phyloP scores from a whole-genome alignment of 2,329 filamentous ascomycete species.

The Exophiala sp. region DNA sequence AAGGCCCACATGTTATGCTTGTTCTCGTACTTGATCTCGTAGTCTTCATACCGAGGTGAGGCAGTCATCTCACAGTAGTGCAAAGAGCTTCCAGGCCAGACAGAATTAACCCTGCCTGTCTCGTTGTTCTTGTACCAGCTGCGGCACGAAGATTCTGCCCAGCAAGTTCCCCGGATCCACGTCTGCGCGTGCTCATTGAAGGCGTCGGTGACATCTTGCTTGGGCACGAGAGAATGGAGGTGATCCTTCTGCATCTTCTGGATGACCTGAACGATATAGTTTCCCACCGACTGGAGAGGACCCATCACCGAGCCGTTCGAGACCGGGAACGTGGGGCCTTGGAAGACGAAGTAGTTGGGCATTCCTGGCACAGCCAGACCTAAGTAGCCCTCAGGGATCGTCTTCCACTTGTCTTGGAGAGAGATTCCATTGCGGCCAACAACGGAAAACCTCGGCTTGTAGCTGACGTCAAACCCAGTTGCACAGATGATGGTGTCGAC shows the following conservation, averaged over 20 bases:
- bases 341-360: slow-evolving; percentile 24
- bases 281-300: slow-evolving; percentile 37
- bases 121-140: slow-evolving; percentile 43
- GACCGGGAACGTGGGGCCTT: slow-evolving; percentile 36
- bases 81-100: slow-evolving; percentile 50
- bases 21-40: slow-evolving; percentile 36
- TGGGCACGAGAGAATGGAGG: slow-evolving; percentile 38
- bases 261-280: slow-evolving; percentile 39
- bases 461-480: slow-evolving; percentile 41
- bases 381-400: slow-evolving; percentile 26
- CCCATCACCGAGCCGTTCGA: slow-evolving; percentile 45
- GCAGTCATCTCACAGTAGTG: slow-evolving; percentile 45
- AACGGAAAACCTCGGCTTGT: slow-evolving; percentile 42
- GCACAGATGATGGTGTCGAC: slow-evolving; percentile 33
- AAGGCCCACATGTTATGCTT: neutral
- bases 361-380: slow-evolving; percentile 28
- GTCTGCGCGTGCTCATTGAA: slow-evolving; percentile 41
- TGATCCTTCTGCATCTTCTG: slow-evolving; percentile 40
- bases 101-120: slow-evolving; percentile 42
- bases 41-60: slow-evolving; percentile 42
- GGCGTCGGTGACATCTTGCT: slow-evolving; percentile 29
- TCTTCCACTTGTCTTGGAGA: slow-evolving; percentile 44
- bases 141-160: slow-evolving; percentile 41
- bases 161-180: slow-evolving; percentile 49
- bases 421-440: slow-evolving; percentile 35